These are phyloP conservation scores for Citrus sinensis DNA, from an alignment of 345 rosid genomes.

Conservation along the genomic window DVS_A1.0 CM039167.1:9437501-9438000, in stretches of 20 bases:
- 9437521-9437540: too few relatives aligned
- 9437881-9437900: not conserved
- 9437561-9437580: too few relatives aligned
- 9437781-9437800: not conserved
- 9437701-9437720: too few relatives aligned
- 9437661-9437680: too few relatives aligned
- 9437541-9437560: too few relatives aligned
- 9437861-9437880: not conserved
- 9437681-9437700: too few relatives aligned
- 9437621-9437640: too few relatives aligned
- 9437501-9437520: too few relatives aligned
- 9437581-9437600: too few relatives aligned
- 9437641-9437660: too few relatives aligned
- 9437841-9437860: not conserved
- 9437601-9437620: too few relatives aligned
- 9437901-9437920: not conserved
- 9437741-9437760: not conserved
- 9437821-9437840: not conserved
- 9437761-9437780: not conserved
- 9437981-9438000: not conserved
- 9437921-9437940: not conserved
- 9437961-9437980: not conserved
- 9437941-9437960: not conserved
- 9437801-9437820: not conserved
- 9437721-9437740: too few relatives aligned